Base-by-base conservation (phyloP, 225 moss, liverwort and hornwort species). In the Bryum argenteum region DNA sequence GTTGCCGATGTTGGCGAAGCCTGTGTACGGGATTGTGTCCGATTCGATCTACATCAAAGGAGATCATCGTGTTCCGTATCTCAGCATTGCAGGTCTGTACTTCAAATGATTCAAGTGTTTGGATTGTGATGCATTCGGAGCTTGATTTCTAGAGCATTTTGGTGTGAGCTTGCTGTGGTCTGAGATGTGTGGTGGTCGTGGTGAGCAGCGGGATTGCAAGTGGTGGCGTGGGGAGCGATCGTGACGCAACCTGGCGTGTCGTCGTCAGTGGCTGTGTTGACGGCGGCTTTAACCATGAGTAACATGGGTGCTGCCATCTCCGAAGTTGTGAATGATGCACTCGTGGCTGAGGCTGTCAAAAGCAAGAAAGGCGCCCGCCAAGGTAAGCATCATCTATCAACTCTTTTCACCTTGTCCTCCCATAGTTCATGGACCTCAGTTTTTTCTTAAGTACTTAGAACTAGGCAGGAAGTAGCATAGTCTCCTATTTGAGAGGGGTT, bases 241-340 rank as follows among this genome's bases (percentile, higher is more conserved):
- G 88, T 84, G 38, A 71, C 88, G 72, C 86, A 85, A 28, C 89
- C 91, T 0, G 84, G 79, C 16, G 86, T 81, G 19, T 91, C 93
- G 0, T 86, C 91, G 23, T 94, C 93, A 17, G 82, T 86, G 33
- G 58, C 79, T 5, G 76, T 81, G 17, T 71, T 94, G 22, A 94
- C 90, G 26, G 88, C 82, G 65, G 79, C 90, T 44, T 75, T 94
- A 12, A 91, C 94, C 7, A 54, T 94, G 57, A 90, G 94, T 41
- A 94, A 94, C 69, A 56, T 91, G 81, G 94, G 94, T 61, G 94
- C 94, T 54, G 94, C 90, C 5, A 90, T 94, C 11, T 88, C 91
- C 0, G 94, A 91, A 60, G 94, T 94, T 11, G 85, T 90, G 90
- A 94, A 94, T 44, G 94, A 94, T 61, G 94, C 94, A 15, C 90